These are phyloP conservation scores for Colletotrichum lentis DNA, from an alignment of 2,329 filamentous ascomycete species.

Conservation along the genomic window DNA sequence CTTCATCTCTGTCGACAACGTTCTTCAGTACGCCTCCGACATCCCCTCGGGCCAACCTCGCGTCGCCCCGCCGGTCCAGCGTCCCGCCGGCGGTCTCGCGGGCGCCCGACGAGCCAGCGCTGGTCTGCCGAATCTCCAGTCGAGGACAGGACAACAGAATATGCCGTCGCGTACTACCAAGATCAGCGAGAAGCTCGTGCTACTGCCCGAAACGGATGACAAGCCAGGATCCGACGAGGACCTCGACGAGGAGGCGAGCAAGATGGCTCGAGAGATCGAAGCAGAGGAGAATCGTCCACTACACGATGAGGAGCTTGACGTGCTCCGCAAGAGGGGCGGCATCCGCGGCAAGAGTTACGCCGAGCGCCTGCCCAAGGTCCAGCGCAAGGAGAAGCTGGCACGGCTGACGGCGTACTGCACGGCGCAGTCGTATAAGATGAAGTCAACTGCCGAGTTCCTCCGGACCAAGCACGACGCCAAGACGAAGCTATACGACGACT, in stretches of 20 bases:
- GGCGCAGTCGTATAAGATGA: constrained; percentile 90
- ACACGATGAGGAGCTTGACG: constrained; percentile 72
- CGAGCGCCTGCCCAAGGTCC: constrained; percentile 87
- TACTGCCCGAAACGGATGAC: constrained; percentile 82
- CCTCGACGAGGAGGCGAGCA: constrained; percentile 53
- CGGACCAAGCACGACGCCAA: constrained; percentile 87
- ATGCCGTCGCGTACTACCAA: constrained; percentile 90
- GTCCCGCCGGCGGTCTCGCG: constrained; percentile 49
- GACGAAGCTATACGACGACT: constrained; percentile 98
- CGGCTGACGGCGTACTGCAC: constrained; percentile 96
- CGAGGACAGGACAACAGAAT: constrained; percentile 61
- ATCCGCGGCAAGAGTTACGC: constrained; percentile 87
- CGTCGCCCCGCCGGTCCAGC: constrained; percentile 63
- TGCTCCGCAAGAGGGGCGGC: constrained; percentile 68
- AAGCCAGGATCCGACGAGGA: constrained; percentile 64
- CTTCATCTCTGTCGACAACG: constrained; percentile 91
- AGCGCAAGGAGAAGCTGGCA: constrained; percentile 85
- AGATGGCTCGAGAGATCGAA: constrained; percentile 51
- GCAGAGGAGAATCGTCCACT: constrained; percentile 71
- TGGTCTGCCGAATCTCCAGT: constrained; percentile 46
- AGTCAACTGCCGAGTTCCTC: constrained; percentile 86
- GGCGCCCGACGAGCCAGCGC: constrained; percentile 30
- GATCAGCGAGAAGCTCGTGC: constrained; percentile 94
- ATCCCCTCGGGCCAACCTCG: constrained; percentile 94
- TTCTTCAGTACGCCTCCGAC: constrained; percentile 91